Percentiles rank a stretch among this genome's conserved stretches.
Evolutionary conservation across 306 rosid species (phyloP).

Genomic region (Adenanthera pavonina): DNA sequence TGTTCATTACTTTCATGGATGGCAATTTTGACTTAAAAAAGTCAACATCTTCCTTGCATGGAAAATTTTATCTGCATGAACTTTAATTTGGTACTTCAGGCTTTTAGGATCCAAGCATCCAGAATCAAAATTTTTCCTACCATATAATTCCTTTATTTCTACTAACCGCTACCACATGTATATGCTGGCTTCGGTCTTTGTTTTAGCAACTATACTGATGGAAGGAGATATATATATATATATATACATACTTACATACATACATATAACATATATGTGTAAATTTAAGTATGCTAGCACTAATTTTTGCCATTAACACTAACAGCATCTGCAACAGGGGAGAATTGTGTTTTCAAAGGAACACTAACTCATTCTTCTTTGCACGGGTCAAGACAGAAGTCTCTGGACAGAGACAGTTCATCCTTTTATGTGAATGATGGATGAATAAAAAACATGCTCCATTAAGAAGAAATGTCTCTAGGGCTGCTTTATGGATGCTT

Average conservation of each 20-base stretch:
- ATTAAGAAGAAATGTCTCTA: too few relatives aligned
- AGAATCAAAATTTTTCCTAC: not conserved
- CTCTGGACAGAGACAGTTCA: not conserved
- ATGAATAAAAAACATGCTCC: not conserved
- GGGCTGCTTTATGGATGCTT: not conserved
- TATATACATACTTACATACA: too few relatives aligned
- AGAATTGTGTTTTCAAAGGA: too few relatives aligned
- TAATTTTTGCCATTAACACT: too few relatives aligned
- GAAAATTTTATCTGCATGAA: not conserved
- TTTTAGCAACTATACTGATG: not conserved
- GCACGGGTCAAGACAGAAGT: not conserved
- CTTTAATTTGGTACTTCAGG: not conserved
- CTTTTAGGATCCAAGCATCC: not conserved
- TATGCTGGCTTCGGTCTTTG: not conserved
- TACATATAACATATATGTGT: too few relatives aligned
- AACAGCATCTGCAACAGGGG: too few relatives aligned
- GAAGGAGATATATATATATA: too few relatives aligned
- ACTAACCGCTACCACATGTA: not conserved
- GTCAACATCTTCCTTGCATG: not conserved
- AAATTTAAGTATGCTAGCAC: too few relatives aligned
- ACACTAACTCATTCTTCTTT: too few relatives aligned
- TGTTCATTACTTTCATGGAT: not conserved
- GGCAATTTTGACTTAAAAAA: not conserved
- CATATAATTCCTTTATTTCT: not conserved
- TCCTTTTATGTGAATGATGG: not conserved